Evolutionary conservation across 2,329 filamentous ascomycete genomes (phyloP).

Genomic region (Botryotinia globosa): DNA sequence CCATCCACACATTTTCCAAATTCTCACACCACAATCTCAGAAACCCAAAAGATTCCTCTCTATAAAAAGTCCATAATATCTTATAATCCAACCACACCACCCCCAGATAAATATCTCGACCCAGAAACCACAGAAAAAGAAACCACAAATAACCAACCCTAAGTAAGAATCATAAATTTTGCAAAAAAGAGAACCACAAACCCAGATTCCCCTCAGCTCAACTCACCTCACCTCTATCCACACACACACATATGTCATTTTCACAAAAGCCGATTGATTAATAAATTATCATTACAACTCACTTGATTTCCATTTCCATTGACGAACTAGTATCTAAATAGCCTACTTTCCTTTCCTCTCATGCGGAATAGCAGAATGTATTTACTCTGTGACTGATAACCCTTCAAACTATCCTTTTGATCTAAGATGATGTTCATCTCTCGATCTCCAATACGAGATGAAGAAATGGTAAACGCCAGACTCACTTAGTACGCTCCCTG

Average conservation of each 20-base stretch:
- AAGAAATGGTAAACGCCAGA: neutral
- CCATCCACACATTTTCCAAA: neutral
- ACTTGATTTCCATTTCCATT: neutral
- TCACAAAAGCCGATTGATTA: neutral
- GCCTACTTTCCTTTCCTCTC: neutral
- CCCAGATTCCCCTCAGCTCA: no score
- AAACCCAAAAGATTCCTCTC: neutral
- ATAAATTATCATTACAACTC: neutral
- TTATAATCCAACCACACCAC: no score
- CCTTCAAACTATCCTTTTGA: neutral
- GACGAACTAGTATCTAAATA: neutral
- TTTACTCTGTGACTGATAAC: neutral
- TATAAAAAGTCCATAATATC: no score
- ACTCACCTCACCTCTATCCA: no score
- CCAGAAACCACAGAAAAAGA: no score
- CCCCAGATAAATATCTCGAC: no score
- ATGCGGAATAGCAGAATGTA: neutral
- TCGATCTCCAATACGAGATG: neutral
- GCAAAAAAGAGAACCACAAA: no score
- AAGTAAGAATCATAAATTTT: no score
- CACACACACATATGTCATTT: neutral
- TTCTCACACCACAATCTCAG: neutral
- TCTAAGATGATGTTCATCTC: neutral
- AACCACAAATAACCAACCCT: no score
- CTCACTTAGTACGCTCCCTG: neutral